Conservation (phyloP, 1,284 basidiomycete genomes). For the Microbotryum scabiosae region DNA sequence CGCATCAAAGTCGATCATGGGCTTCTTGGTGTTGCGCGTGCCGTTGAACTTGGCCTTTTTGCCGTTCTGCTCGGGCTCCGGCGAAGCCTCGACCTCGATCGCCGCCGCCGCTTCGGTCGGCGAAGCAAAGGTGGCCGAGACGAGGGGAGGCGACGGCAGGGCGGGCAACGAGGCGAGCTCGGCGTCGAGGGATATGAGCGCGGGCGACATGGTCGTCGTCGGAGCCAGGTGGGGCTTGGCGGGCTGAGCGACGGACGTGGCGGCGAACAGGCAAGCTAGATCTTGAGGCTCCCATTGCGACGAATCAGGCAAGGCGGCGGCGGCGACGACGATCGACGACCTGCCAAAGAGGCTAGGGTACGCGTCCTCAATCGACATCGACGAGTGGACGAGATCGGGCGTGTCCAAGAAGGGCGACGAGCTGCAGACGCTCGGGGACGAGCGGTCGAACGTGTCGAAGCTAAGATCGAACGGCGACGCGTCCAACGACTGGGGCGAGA, state of each 20-base stretch:
- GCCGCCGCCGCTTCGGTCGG: neutral
- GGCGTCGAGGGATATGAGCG: neutral
- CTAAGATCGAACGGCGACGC: conserved; percentile 22
- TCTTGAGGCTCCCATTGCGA: too few species aligned
- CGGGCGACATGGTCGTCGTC: neutral
- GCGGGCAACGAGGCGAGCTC: neutral
- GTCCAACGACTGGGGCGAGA: conserved; percentile 18
- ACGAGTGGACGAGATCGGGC: conserved; percentile 5
- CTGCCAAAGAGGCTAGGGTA: conserved; percentile 15
- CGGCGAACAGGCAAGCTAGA: neutral
- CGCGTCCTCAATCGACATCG: neutral
- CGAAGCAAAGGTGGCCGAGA: neutral
- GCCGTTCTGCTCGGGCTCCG: conserved; percentile 9
- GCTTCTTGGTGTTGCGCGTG: conserved; percentile 31
- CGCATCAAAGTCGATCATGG: conserved; percentile 29
- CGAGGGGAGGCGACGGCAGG: too few species aligned
- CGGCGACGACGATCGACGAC: neutral
- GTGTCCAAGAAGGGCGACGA: neutral
- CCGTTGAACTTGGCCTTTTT: conserved; percentile 28
- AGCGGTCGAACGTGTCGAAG: neutral
- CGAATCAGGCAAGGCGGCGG: too few species aligned
- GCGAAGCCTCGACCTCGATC: neutral
- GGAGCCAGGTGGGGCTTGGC: neutral
- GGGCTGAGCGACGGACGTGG: neutral
- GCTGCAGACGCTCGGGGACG: neutral